Percentiles rank a stretch among this genome's conserved stretches.
These are phyloP conservation scores for Trichoderma asperelloides DNA, from an alignment of 495 filamentous ascomycete species.

Conservation along the genomic window DNA sequence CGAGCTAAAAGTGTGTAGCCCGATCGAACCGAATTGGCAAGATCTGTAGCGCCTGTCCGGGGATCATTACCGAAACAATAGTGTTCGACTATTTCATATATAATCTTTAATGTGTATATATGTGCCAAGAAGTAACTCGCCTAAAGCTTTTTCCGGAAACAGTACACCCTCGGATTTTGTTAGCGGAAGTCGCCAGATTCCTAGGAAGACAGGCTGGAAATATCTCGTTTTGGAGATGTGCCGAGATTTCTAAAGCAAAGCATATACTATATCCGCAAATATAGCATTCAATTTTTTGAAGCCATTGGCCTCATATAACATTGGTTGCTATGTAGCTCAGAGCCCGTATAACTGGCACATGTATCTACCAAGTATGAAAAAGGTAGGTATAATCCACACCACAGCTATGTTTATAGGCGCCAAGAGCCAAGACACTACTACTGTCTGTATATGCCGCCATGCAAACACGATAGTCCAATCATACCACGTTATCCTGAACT, in stretches of 20 bases:
- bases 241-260: neutral
- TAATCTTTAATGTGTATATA: neutral
- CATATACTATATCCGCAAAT: neutral
- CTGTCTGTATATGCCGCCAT: no score
- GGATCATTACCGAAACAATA: neutral
- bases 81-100: no score
- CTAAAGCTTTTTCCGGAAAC: neutral
- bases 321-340: no score
- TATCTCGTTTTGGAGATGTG: neutral
- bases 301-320: no score
- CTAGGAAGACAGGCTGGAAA: neutral
- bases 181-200: neutral
- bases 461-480: neutral
- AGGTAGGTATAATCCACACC: no score
- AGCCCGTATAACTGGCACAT: no score
- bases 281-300: no score
- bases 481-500: neutral
- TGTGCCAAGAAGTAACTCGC: neutral
- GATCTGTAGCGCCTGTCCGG: neutral
- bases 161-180: neutral
- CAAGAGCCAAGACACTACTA: no score
- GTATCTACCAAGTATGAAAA: no score
- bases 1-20: neutral
- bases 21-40: neutral
- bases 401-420: no score